Base-by-base conservation (phyloP, 2,329 filamentous ascomycete species). In the Herpotrichia juniperi region DNA sequence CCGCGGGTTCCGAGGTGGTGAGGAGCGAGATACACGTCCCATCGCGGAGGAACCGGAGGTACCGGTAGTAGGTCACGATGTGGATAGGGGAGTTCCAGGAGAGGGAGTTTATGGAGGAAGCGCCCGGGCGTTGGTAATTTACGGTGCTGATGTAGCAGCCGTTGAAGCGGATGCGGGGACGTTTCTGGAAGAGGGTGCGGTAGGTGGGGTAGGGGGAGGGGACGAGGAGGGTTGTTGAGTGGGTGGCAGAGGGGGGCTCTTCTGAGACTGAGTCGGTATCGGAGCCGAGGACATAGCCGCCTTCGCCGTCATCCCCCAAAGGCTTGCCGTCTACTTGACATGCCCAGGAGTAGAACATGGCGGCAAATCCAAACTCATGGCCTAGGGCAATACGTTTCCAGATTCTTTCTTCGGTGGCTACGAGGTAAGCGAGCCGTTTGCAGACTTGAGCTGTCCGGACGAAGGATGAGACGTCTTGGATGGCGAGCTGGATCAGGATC, bases 11-110 rank as follows among this genome's bases (percentile, higher is more conserved):
- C 4, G 83, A 76, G 0, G 90, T 96, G 0, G 89, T 91, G 30
- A 96, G 82, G 1, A 99, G 81, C 48, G 87, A 91, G 53, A 97
- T 87, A 58, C 83, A 86, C 1, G 89, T 88, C 24, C 94, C 94
- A 72, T 97, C 91, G 21, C 92, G 89, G 77, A 94, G 94, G 78
- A 99, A 94, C 47, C 94, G 90, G 3, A 99, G 83, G 75, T 97
- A 99, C 51, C 94, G 91, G 77, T 96, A 99, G 77, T 97, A 99
- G 0, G 94, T 99, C 43, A 99, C 92, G 52, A 97, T 96, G 71
- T 96, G 92, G 30, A 97, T 88, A 8, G 93, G 93, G 21, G 84
- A 88, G 51, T 69, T 68, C 91, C 93, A 96, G 1, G 89, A 88
- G 16, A 88, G 77, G 48, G 86, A 87, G 58, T 87, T 88, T 17